Conservation (phyloP, 2,329 filamentous ascomycete species). For the Bertia moriformis region DNA sequence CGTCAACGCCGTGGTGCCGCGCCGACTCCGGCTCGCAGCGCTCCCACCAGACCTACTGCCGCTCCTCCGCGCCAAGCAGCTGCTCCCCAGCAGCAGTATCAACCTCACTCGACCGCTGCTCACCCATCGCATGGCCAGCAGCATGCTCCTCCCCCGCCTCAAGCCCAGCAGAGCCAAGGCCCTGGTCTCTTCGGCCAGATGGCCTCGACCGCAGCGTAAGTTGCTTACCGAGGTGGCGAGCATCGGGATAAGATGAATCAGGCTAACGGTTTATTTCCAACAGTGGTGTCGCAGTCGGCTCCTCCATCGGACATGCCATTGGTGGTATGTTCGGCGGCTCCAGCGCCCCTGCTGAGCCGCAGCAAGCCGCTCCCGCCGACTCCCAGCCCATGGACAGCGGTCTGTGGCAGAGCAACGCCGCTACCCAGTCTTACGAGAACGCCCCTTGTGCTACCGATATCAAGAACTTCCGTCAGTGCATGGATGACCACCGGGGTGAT, state of each 20-base stretch:
- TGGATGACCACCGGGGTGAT: constrained; percentile 88
- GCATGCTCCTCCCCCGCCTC: constrained; percentile 14
- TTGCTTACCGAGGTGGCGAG: too few species aligned
- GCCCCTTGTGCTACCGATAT: constrained; percentile 65
- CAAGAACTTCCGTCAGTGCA: constrained; percentile 79
- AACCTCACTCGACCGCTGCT: constrained; percentile 57
- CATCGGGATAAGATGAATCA: too few species aligned
- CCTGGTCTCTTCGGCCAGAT: constrained; percentile 90
- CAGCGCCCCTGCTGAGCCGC: constrained; percentile 35
- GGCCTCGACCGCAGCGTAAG: constrained; percentile 94
- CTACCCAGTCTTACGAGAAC: constrained; percentile 34
- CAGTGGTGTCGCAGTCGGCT: constrained; percentile 92
- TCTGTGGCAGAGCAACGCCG: constrained; percentile 19
- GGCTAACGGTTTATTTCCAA: constrained; percentile 10
- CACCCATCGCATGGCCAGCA: constrained; percentile 50
- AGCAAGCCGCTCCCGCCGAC: constrained; percentile 30
- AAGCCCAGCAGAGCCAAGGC: constrained; percentile 40
- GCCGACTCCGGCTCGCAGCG: constrained; percentile 29
- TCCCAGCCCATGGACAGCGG: constrained; percentile 33
- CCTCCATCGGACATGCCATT: constrained; percentile 87
- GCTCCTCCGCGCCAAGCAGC: constrained; percentile 40
- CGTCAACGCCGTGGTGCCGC: constrained; percentile 58
- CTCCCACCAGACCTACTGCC: constrained; percentile 51
- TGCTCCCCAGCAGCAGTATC: constrained; percentile 35
- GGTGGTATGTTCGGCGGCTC: constrained; percentile 72